Percentiles rank a stretch among this genome's conserved stretches.
Evolutionary conservation across 345 rosid species (phyloP).

Genomic region (Populus ilicifolia): DNA sequence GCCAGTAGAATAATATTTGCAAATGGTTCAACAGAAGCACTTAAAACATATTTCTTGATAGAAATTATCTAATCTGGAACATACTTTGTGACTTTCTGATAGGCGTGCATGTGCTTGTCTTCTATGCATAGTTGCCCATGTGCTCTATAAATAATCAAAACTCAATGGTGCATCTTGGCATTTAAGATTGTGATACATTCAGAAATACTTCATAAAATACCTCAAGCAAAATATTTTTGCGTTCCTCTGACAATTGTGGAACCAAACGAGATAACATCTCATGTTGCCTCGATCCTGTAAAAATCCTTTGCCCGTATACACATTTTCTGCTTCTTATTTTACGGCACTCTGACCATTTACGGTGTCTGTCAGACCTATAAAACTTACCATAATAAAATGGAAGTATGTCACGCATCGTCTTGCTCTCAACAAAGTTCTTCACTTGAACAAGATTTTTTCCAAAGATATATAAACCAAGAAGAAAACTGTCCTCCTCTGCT

Average conservation of each 20-base stretch:
- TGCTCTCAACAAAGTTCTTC: conserved; percentile 52
- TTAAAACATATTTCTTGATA: not conserved
- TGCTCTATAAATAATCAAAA: not conserved
- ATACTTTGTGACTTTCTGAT: not conserved
- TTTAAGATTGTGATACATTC: not conserved
- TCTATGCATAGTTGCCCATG: not conserved
- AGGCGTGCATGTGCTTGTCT: not conserved
- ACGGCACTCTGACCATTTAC: conserved; percentile 64
- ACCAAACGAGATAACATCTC: conserved; percentile 54
- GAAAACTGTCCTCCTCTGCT: conserved; percentile 47
- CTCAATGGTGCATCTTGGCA: not conserved
- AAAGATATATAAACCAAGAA: conserved; percentile 66
- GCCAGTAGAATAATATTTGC: not conserved
- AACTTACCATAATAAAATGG: conserved; percentile 68
- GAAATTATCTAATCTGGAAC: not conserved
- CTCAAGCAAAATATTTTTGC: conserved; percentile 45
- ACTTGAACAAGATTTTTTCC: conserved; percentile 60
- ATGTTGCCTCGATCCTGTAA: conserved; percentile 67
- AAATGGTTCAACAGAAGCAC: not conserved
- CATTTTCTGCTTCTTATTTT: conserved; percentile 45
- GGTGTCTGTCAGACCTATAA: conserved; percentile 48
- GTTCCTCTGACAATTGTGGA: conserved; percentile 44
- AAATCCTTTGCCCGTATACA: conserved; percentile 54
- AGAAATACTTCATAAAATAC: conserved; percentile 30
- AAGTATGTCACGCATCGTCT: conserved; percentile 54